Evolutionary conservation across 2,329 filamentous ascomycete species (phyloP).

Genomic region (Fusarium sp.): DNA sequence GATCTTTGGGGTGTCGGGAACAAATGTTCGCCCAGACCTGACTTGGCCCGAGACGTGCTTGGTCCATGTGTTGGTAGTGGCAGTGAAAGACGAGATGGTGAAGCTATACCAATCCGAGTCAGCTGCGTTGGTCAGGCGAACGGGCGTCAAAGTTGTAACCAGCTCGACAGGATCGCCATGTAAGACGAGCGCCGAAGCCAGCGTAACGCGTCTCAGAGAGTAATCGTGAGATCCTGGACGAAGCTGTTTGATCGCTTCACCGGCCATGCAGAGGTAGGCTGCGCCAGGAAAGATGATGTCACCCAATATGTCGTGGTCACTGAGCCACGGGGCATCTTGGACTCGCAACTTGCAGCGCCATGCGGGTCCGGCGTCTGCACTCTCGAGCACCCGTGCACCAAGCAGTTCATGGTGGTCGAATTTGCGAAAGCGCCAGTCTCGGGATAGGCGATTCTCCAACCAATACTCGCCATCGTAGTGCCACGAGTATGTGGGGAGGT

Average conservation of each 20-base stretch:
- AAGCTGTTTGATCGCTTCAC: conserved; percentile 10
- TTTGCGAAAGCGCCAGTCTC: conserved; percentile 16
- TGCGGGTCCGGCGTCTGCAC: conserved; percentile 12
- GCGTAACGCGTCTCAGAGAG: conserved; percentile 14
- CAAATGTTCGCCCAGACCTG: neutral
- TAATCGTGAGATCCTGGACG: conserved; percentile 9
- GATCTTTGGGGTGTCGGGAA: conserved; percentile 15
- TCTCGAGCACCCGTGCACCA: conserved; percentile 16
- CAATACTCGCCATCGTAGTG: conserved; percentile 14
- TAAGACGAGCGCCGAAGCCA: conserved; percentile 15
- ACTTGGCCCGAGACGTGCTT: conserved; percentile 17
- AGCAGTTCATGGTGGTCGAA: conserved; percentile 18
- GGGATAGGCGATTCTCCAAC: conserved; percentile 16
- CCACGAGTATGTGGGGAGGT: conserved; percentile 16
- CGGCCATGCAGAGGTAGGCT: conserved; percentile 16
- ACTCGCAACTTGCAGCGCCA: conserved; percentile 14
- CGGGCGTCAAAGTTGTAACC: conserved; percentile 9
- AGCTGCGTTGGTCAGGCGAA: conserved; percentile 9
- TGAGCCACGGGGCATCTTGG: conserved; percentile 17
- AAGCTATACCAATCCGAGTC: conserved; percentile 15
- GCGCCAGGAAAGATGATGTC: conserved; percentile 16
- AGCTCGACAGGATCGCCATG: conserved; percentile 13
- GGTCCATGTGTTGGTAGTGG: conserved; percentile 9
- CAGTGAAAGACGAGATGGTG: conserved; percentile 5
- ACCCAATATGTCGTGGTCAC: conserved; percentile 17